Evolutionary conservation across 2,329 filamentous ascomycete genomes (phyloP).

Genomic region (Penicillium sp.): DNA sequence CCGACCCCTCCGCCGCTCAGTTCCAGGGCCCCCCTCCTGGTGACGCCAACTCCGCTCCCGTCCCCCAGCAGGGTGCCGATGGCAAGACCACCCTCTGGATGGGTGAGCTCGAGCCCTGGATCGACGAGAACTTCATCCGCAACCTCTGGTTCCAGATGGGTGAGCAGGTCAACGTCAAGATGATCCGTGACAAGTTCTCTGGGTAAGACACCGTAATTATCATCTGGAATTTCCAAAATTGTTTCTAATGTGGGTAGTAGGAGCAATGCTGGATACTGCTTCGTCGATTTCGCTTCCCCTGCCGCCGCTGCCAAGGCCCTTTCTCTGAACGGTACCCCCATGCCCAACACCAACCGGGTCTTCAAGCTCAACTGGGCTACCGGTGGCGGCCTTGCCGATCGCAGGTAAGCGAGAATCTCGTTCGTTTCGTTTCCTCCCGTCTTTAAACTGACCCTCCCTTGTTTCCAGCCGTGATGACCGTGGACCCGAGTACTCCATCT

Average conservation of each 20-base stretch:
- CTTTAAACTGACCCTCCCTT: neutral
- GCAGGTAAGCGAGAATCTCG: conserved; percentile 60
- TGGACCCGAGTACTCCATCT: conserved; percentile 94
- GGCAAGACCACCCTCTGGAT: conserved; percentile 69
- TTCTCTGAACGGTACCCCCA: conserved; percentile 79
- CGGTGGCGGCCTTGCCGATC: conserved; percentile 90
- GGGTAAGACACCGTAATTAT: conserved; percentile 61
- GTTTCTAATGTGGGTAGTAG: conserved; percentile 49
- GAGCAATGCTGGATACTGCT: conserved; percentile 97
- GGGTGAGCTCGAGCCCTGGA: conserved; percentile 98
- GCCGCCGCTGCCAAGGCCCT: conserved; percentile 90
- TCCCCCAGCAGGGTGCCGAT: conserved; percentile 53
- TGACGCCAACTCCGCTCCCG: conserved; percentile 42
- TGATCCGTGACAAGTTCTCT: conserved; percentile 98
- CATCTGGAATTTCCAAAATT: conserved; percentile 12
- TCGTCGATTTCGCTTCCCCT: conserved; percentile 83
- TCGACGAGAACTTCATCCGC: conserved; percentile 98
- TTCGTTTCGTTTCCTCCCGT: neutral
- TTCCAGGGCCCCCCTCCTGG: conserved; percentile 52
- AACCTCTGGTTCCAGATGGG: conserved; percentile 91
- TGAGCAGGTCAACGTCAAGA: conserved; percentile 96
- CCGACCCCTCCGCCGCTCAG: conserved; percentile 54
- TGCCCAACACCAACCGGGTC: conserved; percentile 88
- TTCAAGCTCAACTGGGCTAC: conserved; percentile 99
- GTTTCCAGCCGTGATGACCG: conserved; percentile 74